Evolutionary conservation across 2,329 filamentous ascomycete genomes (phyloP), one percentile per base, ranked within the genome.

Genomic region (Fusarium sp.): DNA sequence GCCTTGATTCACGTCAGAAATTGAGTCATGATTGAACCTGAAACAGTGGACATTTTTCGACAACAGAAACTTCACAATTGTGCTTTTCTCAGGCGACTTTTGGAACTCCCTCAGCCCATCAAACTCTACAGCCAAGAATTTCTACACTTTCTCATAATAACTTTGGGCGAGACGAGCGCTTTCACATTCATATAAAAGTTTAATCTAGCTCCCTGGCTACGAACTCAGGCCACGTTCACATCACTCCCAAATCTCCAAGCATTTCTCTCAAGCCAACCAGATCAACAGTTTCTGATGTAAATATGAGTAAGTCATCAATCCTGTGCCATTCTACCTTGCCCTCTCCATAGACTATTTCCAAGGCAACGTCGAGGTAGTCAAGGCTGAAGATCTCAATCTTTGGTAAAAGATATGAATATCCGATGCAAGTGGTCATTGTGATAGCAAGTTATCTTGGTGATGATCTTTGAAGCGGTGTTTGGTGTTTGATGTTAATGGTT

Each of bases 61-160:
- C 8, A 27, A 25, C 27, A 27, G 27, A 27, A 27, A 27, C 6
- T 27, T 27, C 27, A 27, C 27, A 27, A 27, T 7, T 27, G 25
- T 25, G 25, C 25, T 27, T 7, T 27, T 27, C 5, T 5, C 5
- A 25, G 25, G 5, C 25, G 27, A 27, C 27, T 27, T 7, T 27
- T 27, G 6, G 27, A 27, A 7, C 27, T 27, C 27, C 6, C 27
- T 6, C 27, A 7, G 6, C 27, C 6, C 5, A 7, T 27, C 13
- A 5, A 14, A 14, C 20, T n/a, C 5, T 25, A 5, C 25, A 25
- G 5, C 2, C 20, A 8, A 14, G 25, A n/a, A 15, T n/a, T n/a
- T 41, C 20, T 1, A 3, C 8, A 15, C 9, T 10, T 0, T 41
- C 7, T n/a, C 18, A 1, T 12, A 2, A n/a, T 4, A n/a, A 8